Evolutionary conservation across 2,329 filamentous ascomycete species (phyloP).

Genomic region (Fonsecaea monophora): DNA sequence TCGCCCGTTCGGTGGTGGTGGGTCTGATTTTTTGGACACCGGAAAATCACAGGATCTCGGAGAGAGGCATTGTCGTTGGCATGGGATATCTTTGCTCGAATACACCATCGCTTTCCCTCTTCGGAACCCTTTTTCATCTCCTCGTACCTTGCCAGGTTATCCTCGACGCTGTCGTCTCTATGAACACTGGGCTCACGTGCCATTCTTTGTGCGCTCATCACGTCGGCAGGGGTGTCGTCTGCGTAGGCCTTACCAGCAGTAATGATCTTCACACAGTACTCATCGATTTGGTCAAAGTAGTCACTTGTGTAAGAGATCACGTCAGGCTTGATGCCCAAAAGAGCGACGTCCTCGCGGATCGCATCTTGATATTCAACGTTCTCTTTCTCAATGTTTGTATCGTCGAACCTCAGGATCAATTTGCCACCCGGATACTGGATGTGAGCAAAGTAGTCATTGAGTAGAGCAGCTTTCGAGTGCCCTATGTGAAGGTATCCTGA

Average conservation of each 20-base stretch:
- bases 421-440: constrained; percentile 63
- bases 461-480: constrained; percentile 44
- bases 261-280: constrained; percentile 83
- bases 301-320: constrained; percentile 88
- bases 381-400: constrained; percentile 97
- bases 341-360: constrained; percentile 86
- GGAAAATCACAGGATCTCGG: constrained; percentile 96
- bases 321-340: constrained; percentile 93
- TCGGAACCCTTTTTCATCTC: constrained; percentile 89
- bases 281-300: constrained; percentile 91
- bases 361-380: constrained; percentile 95
- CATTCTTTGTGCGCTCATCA: constrained; percentile 84
- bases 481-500: constrained; percentile 49
- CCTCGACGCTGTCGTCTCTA: constrained; percentile 78
- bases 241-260: constrained; percentile 88
- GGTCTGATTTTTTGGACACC: constrained; percentile 72
- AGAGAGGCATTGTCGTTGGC: constrained; percentile 95
- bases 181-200: constrained; percentile 81
- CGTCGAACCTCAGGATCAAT: constrained; percentile 90
- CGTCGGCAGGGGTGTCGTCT: constrained; percentile 89
- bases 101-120: constrained; percentile 84
- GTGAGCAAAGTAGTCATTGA: constrained; percentile 46
- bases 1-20: constrained; percentile 68
- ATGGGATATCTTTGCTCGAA: constrained; percentile 90
- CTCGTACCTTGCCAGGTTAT: constrained; percentile 84